A percentile compares a stretch with the other conserved stretches of the same genome.
Evolutionary conservation across 352 stramenopile species (phyloP).

Genomic region (Halophytophthora polymorphica): DNA sequence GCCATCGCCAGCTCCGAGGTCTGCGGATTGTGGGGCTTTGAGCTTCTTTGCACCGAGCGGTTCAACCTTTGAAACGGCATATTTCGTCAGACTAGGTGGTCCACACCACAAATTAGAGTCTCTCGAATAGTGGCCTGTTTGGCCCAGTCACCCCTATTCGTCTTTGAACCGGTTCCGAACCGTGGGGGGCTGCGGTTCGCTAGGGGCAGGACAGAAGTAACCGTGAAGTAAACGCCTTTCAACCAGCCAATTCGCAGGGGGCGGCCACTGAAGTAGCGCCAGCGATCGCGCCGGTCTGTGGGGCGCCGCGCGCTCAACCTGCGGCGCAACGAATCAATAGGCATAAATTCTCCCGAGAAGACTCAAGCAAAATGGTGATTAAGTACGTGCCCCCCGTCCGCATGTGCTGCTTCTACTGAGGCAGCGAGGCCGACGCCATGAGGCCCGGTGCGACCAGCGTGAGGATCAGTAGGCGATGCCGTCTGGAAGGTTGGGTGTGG

Average conservation of each 20-base stretch:
- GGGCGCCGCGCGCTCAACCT: conserved; percentile 8
- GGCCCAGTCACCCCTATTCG: conserved; percentile 2
- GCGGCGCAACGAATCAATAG: conserved; percentile 57
- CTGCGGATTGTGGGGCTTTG: no score
- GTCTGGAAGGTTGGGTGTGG: background rate
- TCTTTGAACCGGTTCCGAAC: conserved; percentile 16
- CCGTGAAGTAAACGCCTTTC: conserved; percentile 50
- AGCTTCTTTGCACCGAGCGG: no score
- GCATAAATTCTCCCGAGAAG: conserved; percentile 89
- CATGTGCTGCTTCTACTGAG: background rate
- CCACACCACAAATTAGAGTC: no score
- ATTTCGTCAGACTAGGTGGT: no score
- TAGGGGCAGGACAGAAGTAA: conserved; percentile 6
- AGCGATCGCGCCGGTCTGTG: conserved; percentile 16
- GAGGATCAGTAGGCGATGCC: background rate
- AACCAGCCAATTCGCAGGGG: conserved; percentile 74
- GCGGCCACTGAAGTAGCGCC: conserved; percentile 44
- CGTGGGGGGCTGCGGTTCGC: background rate
- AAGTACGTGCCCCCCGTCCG: conserved; percentile 63
- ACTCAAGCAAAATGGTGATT: conserved; percentile 89
- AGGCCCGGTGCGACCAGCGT: no score
- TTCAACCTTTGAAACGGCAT: no score
- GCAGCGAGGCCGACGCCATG: background rate
- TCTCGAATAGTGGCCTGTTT: no score
- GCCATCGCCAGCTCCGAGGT: no score